Percentiles rank a stretch among this genome's conserved stretches.
Evolutionary conservation across 2,329 filamentous ascomycete species (phyloP).

Genomic region (Penicillium sp.): DNA sequence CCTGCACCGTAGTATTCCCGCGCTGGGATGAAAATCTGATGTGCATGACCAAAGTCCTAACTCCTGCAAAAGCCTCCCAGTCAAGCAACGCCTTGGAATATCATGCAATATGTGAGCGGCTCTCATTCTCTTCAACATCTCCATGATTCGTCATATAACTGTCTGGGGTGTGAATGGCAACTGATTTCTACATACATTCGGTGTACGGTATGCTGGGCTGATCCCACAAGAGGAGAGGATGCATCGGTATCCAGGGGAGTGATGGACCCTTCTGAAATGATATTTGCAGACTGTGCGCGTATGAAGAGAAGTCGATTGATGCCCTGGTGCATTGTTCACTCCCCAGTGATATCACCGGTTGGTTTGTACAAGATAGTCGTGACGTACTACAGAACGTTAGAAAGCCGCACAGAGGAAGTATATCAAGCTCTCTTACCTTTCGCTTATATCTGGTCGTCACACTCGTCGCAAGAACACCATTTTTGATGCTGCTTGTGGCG

Average conservation of each 20-base stretch:
- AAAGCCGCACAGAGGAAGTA: neutral
- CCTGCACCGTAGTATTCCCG: neutral
- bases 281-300: neutral
- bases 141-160: neutral
- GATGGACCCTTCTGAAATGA: neutral
- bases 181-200: neutral
- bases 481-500: conserved; percentile 96
- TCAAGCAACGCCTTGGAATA: conserved; percentile 9
- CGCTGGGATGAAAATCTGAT: neutral
- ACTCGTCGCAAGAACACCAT: conserved; percentile 88
- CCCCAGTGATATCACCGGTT: conserved; percentile 47
- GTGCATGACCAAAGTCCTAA: neutral
- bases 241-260: neutral
- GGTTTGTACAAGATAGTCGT: conserved; percentile 98
- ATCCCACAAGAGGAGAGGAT: neutral
- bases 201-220: neutral
- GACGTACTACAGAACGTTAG: conserved; percentile 58
- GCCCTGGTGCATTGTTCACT: conserved; percentile 18
- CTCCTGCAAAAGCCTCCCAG: neutral
- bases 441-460: conserved; percentile 96
- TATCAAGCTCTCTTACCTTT: conserved; percentile 51
- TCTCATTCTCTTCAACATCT: neutral
- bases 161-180: neutral
- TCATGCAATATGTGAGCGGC: conserved; percentile 10
- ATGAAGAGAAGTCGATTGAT: neutral